These are phyloP conservation scores for Annona squamosa DNA, from an alignment of 164 flowering plant species.

Conservation along the genomic window DNA sequence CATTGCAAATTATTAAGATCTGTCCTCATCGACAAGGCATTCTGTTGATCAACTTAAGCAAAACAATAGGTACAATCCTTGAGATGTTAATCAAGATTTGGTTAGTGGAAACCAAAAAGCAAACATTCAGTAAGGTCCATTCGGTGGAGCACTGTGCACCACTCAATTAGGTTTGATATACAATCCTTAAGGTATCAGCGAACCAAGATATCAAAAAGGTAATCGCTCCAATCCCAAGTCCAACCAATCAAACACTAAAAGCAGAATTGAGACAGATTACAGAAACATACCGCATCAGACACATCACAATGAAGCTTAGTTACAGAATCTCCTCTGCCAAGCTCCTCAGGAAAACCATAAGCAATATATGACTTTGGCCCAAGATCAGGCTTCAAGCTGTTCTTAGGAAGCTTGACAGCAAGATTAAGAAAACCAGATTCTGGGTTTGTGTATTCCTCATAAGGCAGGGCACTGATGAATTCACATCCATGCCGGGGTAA, in stretches of 20 bases:
- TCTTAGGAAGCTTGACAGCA: constrained; percentile 39
- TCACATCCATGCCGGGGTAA: constrained; percentile 52
- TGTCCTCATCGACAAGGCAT: not conserved
- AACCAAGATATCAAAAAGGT: not conserved
- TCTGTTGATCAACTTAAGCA: too few relatives aligned
- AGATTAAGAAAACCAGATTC: constrained; percentile 38
- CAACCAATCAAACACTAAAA: not conserved
- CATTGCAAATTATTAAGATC: not conserved
- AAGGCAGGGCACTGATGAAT: constrained; percentile 48
- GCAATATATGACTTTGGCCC: constrained; percentile 72
- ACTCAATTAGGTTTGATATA: not conserved
- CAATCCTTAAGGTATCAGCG: not conserved
- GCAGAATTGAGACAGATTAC: not conserved
- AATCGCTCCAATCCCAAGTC: not conserved
- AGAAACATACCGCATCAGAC: constrained; percentile 60
- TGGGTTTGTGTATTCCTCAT: constrained; percentile 54
- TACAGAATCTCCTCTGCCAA: constrained; percentile 66
- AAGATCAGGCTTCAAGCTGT: constrained; percentile 44
- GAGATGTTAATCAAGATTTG: not conserved
- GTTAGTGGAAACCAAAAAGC: not conserved
- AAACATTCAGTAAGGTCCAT: not conserved
- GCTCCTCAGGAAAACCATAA: constrained; percentile 47
- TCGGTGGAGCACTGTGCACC: not conserved
- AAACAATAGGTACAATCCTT: not conserved
- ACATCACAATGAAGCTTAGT: constrained; percentile 69